phyloP scores from a whole-genome alignment of 1,284 basidiomycete genomes.

The Fomitopsis palustris region DNA sequence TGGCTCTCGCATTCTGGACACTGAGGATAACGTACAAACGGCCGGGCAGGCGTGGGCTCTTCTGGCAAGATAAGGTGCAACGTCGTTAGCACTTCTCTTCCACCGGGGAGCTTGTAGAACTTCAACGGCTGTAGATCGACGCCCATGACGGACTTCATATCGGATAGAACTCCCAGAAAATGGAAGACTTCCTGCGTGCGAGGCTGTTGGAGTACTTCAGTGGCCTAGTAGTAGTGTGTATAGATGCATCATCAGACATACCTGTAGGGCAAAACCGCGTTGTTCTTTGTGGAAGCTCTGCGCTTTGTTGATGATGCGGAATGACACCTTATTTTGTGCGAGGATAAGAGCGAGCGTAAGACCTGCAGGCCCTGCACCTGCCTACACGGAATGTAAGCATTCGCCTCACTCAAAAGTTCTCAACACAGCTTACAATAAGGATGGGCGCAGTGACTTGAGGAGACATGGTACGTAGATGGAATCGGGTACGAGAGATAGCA shows the following conservation, averaged over 20 bases:
- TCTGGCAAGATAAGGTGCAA: slow-evolving; percentile 3
- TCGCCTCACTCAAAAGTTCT: not conserved
- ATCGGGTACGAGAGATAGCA: too few relatives aligned
- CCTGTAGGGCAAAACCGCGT: slow-evolving; percentile 26
- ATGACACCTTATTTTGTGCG: slow-evolving; percentile 17
- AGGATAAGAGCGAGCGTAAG: slow-evolving; percentile 19
- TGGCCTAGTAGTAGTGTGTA: too few relatives aligned
- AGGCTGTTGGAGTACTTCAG: slow-evolving; percentile 4
- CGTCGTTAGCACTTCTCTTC: slow-evolving; percentile 6
- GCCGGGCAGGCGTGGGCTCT: slow-evolving; percentile 13
- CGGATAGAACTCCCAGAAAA: slow-evolving; percentile 11
- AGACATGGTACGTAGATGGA: not conserved
- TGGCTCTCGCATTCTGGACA: not conserved
- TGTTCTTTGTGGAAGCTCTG: slow-evolving; percentile 14
- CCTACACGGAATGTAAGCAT: slow-evolving; percentile 6
- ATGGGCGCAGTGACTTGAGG: not conserved
- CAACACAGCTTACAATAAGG: not conserved
- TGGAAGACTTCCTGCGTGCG: slow-evolving; percentile 15
- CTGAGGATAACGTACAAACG: slow-evolving; percentile 16
- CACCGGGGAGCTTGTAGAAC: slow-evolving; percentile 12
- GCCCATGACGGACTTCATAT: slow-evolving; percentile 3
- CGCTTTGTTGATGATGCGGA: slow-evolving; percentile 34
- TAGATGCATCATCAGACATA: slow-evolving; percentile 14
- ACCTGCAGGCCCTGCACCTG: slow-evolving; percentile 21
- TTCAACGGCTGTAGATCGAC: not conserved